Evolutionary conservation across 129 eudicot species (phyloP).

Genomic region (Erigeron canadensis): DNA sequence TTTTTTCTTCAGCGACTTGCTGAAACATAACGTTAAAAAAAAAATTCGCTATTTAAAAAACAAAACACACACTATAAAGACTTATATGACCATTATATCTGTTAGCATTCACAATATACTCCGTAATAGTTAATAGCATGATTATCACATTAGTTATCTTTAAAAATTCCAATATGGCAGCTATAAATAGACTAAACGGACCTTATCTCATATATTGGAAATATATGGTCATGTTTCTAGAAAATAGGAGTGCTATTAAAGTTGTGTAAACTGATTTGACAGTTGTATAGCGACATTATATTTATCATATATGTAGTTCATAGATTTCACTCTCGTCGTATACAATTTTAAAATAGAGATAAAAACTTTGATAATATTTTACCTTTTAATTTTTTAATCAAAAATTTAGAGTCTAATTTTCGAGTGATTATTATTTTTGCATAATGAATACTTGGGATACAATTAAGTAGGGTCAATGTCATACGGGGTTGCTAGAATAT

Average conservation of each 20-base stretch:
- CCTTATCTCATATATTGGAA: neutral
- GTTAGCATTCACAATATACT: neutral
- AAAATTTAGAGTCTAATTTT: too few species aligned
- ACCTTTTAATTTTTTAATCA: neutral
- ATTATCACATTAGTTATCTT: neutral
- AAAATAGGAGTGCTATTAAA: neutral
- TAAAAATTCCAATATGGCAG: neutral
- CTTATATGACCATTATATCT: too few species aligned
- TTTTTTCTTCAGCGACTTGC: too few species aligned
- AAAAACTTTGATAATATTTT: too few species aligned
- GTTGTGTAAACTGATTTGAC: constrained; percentile 1
- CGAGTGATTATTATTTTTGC: too few species aligned
- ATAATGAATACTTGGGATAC: constrained; percentile 1
- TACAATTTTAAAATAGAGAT: neutral
- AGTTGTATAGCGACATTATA: neutral
- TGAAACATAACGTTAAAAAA: too few species aligned
- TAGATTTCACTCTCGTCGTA: neutral
- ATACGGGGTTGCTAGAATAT: constrained; percentile 18
- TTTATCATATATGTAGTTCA: neutral
- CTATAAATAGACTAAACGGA: neutral
- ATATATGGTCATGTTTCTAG: neutral
- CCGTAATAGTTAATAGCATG: neutral
- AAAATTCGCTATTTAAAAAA: too few species aligned
- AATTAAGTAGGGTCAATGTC: constrained; percentile 6
- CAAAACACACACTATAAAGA: too few species aligned